These are phyloP conservation scores for Oemleria cerasiformis DNA, from an alignment of 306 rosid genomes.

Conservation along the genomic window DNA sequence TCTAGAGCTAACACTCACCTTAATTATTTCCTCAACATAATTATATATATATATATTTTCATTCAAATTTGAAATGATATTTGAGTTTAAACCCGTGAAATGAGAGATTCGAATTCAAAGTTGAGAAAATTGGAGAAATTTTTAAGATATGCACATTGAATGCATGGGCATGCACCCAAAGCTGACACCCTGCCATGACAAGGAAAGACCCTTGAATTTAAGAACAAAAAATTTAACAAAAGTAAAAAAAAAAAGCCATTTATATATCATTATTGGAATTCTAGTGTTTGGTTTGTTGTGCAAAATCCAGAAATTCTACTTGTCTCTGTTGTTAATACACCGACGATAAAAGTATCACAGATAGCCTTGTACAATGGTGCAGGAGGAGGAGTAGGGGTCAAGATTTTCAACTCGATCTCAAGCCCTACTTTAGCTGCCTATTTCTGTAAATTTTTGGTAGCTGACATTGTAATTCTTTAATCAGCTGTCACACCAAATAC, in stretches of 20 bases:
- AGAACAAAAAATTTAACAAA: neutral
- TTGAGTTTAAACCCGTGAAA: neutral
- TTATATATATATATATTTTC: too few species aligned
- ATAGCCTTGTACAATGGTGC: too few species aligned
- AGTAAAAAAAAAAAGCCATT: neutral
- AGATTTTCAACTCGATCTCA: too few species aligned
- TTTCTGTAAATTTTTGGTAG: neutral
- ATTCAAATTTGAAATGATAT: too few species aligned
- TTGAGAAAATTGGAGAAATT: neutral
- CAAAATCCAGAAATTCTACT: neutral
- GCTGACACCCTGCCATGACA: conserved; percentile 19
- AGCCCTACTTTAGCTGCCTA: conserved; percentile 6
- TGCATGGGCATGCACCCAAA: neutral
- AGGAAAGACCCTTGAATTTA: conserved; percentile 4
- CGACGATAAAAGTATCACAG: neutral
- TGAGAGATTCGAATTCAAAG: neutral
- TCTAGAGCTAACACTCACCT: neutral
- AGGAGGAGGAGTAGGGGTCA: too few species aligned
- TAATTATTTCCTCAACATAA: neutral
- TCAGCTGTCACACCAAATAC: too few species aligned
- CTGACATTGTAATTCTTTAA: too few species aligned
- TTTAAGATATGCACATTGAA: neutral
- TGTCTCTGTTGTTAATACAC: neutral
- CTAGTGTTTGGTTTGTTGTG: conserved; percentile 13
- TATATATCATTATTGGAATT: neutral